Evolutionary conservation across 108 stramenopile genomes (phyloP).

Genomic region (Cyclostephanos invisitatus): DNA sequence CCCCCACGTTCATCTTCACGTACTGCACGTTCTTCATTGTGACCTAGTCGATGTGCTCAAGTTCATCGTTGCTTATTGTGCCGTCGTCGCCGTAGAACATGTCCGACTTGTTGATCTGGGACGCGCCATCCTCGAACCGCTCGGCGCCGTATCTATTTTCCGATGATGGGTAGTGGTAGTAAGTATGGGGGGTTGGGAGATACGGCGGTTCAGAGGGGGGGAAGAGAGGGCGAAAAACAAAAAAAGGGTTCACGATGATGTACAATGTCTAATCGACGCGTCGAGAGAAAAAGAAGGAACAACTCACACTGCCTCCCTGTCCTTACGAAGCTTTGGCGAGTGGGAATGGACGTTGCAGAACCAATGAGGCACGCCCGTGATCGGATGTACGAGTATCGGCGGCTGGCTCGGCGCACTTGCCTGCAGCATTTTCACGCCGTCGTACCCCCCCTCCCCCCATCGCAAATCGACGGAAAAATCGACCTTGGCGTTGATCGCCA

Average conservation of each 20-base stretch:
- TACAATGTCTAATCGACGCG: neutral
- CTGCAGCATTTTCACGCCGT: slow-evolving; percentile 84
- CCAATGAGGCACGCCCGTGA: slow-evolving; percentile 88
- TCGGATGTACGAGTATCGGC: slow-evolving; percentile 84
- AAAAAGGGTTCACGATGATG: neutral
- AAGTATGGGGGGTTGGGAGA: no score
- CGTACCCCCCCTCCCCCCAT: slow-evolving; percentile 86
- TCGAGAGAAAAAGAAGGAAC: neutral
- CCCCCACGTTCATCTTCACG: slow-evolving; percentile 87
- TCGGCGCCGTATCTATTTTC: slow-evolving; percentile 88
- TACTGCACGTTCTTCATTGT: slow-evolving; percentile 83
- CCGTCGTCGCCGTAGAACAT: slow-evolving; percentile 92
- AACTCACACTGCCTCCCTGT: slow-evolving; percentile 81
- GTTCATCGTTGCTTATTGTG: slow-evolving; percentile 64
- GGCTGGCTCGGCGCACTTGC: slow-evolving; percentile 86
- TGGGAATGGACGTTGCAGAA: slow-evolving; percentile 93
- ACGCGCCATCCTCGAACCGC: slow-evolving; percentile 89
- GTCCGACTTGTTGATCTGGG: slow-evolving; percentile 91
- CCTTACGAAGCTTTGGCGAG: slow-evolving; percentile 78
- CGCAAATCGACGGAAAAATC: slow-evolving; percentile 85
- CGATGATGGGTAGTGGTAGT: no score
- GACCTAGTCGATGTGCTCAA: slow-evolving; percentile 83
- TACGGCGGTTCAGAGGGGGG: neutral
- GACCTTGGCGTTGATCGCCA: slow-evolving; percentile 90
- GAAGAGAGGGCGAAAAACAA: neutral